Evolutionary conservation across 495 filamentous ascomycete species (phyloP).

Genomic region (Podospora tetraspora): DNA sequence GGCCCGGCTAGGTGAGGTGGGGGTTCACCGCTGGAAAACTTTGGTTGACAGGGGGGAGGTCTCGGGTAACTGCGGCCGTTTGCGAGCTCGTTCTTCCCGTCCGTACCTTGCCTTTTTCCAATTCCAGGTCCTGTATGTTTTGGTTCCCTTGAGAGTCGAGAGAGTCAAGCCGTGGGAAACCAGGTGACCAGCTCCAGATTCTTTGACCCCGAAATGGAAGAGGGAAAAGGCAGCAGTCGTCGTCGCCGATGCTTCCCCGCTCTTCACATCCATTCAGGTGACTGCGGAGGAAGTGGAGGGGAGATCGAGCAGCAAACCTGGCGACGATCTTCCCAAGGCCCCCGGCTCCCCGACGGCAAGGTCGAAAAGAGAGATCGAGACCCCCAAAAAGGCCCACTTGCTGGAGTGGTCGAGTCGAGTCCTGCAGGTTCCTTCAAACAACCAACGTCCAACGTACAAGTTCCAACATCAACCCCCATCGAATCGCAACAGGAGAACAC

Average conservation of each 20-base stretch:
- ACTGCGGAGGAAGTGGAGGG: not conserved
- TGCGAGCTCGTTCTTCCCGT: not conserved
- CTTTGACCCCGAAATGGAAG: not conserved
- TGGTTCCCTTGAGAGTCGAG: not conserved
- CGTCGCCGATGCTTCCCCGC: not conserved
- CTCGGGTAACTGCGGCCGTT: slow-evolving; percentile 18
- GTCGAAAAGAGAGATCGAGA: not conserved
- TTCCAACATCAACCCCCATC: not conserved
- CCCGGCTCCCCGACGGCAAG: not conserved
- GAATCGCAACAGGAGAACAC: not conserved
- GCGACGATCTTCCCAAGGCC: not conserved
- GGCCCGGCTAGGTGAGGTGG: not conserved
- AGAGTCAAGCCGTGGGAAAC: not conserved
- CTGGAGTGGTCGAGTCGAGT: no score
- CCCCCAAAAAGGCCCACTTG: not conserved
- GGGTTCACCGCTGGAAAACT: slow-evolving; percentile 14
- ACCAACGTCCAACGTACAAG: not conserved
- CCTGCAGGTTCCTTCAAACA: not conserved
- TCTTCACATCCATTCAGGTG: not conserved
- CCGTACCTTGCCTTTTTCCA: not conserved
- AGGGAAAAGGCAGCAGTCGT: not conserved
- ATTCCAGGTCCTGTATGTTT: not conserved
- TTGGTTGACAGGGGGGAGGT: slow-evolving; percentile 4
- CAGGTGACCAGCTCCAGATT: not conserved
- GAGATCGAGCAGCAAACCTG: not conserved